phyloP scores from a whole-genome alignment of 2,329 filamentous ascomycete genomes.

The Cadophora malorum region DNA sequence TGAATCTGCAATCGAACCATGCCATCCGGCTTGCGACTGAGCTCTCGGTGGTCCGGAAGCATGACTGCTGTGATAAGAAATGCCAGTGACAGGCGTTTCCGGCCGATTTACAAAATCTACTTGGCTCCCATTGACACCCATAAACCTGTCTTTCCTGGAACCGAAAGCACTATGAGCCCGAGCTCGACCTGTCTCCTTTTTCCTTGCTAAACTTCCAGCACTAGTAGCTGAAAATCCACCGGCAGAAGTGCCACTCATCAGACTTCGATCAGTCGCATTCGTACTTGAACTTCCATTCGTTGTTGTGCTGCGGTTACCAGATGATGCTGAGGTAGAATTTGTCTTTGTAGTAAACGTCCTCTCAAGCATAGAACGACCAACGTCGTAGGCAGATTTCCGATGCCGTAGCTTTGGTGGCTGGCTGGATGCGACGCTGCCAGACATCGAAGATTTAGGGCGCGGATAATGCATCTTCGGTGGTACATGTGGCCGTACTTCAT shows the following conservation, averaged over 20 bases:
- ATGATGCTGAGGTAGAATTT: conserved; percentile 79
- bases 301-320: conserved; percentile 69
- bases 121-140: conserved; percentile 39
- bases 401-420: conserved; percentile 56
- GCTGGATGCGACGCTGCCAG: conserved; percentile 49
- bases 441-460: conserved; percentile 66
- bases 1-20: conserved; percentile 62
- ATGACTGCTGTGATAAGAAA: conserved; percentile 93
- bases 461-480: conserved; percentile 58
- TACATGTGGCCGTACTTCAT: conserved; percentile 38
- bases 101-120: conserved; percentile 58
- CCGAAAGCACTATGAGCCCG: conserved; percentile 71
- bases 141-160: conserved; percentile 55
- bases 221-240: conserved; percentile 93
- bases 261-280: conserved; percentile 78
- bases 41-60: conserved; percentile 57
- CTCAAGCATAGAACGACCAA: conserved; percentile 71
- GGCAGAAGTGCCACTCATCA: conserved; percentile 94
- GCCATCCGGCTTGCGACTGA: conserved; percentile 70
- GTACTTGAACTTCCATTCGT: conserved; percentile 73
- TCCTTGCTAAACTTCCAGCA: conserved; percentile 88
- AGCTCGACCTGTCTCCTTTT: conserved; percentile 62
- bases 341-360: conserved; percentile 91
- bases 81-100: conserved; percentile 72
- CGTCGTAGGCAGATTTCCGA: conserved; percentile 80